Evolutionary conservation across 2,329 filamentous ascomycete species (phyloP).

Genomic region (Ascochyta fabae): DNA sequence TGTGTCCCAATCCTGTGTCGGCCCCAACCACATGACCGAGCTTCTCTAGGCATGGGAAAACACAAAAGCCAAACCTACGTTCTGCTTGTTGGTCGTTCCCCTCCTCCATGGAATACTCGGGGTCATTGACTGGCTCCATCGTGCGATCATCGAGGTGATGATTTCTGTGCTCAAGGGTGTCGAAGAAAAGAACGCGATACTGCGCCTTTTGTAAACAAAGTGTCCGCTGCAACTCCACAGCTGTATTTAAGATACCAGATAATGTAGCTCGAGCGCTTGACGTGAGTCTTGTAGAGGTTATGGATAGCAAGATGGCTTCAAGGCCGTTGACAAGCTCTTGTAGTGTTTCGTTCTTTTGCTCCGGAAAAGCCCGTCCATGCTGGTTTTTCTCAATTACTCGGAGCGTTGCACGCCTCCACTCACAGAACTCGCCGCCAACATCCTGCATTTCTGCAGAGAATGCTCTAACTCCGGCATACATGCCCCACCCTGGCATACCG

Average conservation of each 20-base stretch:
- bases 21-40: slow-evolving; percentile 38
- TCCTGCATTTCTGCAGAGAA: slow-evolving; percentile 29
- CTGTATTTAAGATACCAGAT: slow-evolving; percentile 29
- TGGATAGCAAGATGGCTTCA: slow-evolving; percentile 29
- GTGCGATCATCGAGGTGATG: slow-evolving; percentile 28
- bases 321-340: slow-evolving; percentile 25
- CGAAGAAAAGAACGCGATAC: slow-evolving; percentile 38
- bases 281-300: slow-evolving; percentile 31
- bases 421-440: slow-evolving; percentile 25
- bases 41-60: slow-evolving; percentile 44
- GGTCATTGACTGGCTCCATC: slow-evolving; percentile 44
- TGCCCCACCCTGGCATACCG: slow-evolving; percentile 34
- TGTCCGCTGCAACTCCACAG: slow-evolving; percentile 35
- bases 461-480: slow-evolving; percentile 24
- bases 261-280: slow-evolving; percentile 27
- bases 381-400: slow-evolving; percentile 32
- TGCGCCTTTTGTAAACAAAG: slow-evolving; percentile 41
- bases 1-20: slow-evolving; percentile 32
- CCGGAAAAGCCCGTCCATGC: not conserved
- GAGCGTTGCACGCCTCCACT: slow-evolving; percentile 42
- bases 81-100: slow-evolving; percentile 22
- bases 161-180: slow-evolving; percentile 3
- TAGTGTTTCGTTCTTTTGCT: not conserved
- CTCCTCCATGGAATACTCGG: slow-evolving; percentile 33
- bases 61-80: slow-evolving; percentile 37